Percentiles rank a stretch among this genome's conserved stretches.
These are phyloP conservation scores for Entomortierella lignicola DNA, from an alignment of 192 early-diverging fungal genomes.

Conservation along the genomic window DNA sequence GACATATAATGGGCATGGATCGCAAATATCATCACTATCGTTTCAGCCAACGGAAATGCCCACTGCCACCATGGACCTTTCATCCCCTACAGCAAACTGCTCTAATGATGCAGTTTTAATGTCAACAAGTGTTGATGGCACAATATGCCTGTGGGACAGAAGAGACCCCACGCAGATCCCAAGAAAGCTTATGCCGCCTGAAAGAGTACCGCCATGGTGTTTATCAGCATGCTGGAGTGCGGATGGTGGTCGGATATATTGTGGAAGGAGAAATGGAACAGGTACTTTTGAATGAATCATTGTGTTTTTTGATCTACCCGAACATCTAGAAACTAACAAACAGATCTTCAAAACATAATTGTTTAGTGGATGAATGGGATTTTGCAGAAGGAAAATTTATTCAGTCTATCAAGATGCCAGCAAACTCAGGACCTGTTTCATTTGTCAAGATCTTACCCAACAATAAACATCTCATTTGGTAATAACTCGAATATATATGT, in stretches of 20 bases:
- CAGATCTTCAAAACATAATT: neutral
- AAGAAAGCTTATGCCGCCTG: constrained; percentile 61
- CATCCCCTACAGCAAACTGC: constrained; percentile 25
- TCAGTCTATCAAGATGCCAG: constrained; percentile 83
- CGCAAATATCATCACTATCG: constrained; percentile 82
- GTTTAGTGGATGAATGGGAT: constrained; percentile 90
- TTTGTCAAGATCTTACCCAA: constrained; percentile 83
- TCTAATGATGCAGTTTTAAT: constrained; percentile 63
- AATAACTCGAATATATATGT: constrained; percentile 13
- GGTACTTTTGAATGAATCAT: constrained; percentile 55
- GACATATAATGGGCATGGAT: constrained; percentile 77
- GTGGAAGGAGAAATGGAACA: constrained; percentile 89
- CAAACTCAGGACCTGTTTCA: constrained; percentile 89
- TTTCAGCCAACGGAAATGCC: constrained; percentile 71
- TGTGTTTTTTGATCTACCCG: too few species aligned
- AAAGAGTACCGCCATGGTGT: constrained; percentile 81
- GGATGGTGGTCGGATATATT: constrained; percentile 83
- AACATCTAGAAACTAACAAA: neutral
- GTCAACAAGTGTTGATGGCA: constrained; percentile 82
- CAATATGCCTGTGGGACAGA: constrained; percentile 80
- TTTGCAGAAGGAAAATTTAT: constrained; percentile 70
- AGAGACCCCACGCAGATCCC: constrained; percentile 67
- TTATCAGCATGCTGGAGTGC: constrained; percentile 85
- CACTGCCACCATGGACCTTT: constrained; percentile 31
- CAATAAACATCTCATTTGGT: constrained; percentile 86